These are phyloP conservation scores for Moniliophthora roreri DNA, from an alignment of 1,284 basidiomycete genomes.

Conservation along the genomic window DNA sequence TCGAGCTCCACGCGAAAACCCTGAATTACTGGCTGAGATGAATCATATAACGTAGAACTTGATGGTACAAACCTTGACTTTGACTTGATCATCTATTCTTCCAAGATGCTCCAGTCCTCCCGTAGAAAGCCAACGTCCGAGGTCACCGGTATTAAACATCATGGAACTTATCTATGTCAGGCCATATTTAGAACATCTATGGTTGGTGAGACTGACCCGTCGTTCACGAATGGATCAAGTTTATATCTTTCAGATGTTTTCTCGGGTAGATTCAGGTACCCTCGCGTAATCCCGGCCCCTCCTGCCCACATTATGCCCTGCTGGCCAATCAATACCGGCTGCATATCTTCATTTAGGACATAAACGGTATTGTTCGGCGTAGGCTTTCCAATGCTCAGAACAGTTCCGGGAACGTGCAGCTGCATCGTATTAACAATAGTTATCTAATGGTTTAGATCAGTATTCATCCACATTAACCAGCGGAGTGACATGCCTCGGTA, in stretches of 20 bases:
- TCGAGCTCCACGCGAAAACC: conserved; percentile 64
- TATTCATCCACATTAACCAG: neutral
- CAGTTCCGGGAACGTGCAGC: conserved; percentile 40
- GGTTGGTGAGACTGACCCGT: conserved; percentile 38
- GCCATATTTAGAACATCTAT: neutral
- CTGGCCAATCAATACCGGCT: conserved; percentile 51
- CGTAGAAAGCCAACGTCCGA: conserved; percentile 47
- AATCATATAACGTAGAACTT: neutral
- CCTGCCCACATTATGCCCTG: conserved; percentile 61
- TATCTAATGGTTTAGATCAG: conserved; percentile 32
- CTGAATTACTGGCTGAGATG: conserved; percentile 22
- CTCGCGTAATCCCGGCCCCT: conserved; percentile 50
- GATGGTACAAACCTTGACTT: conserved; percentile 38
- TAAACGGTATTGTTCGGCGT: conserved; percentile 62
- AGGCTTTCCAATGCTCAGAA: conserved; percentile 52
- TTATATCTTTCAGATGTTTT: conserved; percentile 54
- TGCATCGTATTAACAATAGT: conserved; percentile 63
- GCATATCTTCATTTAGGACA: conserved; percentile 50
- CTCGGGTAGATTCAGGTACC: conserved; percentile 53
- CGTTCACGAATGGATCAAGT: conserved; percentile 47
- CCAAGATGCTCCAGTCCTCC: conserved; percentile 57
- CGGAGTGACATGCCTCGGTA: conserved; percentile 38
- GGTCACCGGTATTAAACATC: conserved; percentile 4
- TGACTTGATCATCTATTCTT: conserved; percentile 59
- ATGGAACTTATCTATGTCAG: neutral